Base-by-base conservation (phyloP, 1,284 basidiomycete species). In the Phlebopus sp. region DNA sequence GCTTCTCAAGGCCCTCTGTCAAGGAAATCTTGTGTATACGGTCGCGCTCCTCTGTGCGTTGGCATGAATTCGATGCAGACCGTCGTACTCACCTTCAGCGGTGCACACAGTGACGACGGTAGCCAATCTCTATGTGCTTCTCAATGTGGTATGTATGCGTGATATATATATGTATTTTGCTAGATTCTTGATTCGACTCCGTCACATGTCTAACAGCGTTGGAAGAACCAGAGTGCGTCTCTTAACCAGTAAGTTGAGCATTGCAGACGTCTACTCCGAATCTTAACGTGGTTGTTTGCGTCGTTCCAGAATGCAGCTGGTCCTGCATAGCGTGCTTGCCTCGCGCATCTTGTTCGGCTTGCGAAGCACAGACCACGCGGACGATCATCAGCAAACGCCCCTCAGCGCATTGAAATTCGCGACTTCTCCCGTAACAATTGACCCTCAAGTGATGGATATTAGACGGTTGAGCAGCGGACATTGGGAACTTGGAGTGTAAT, bases 241-340 rank as follows among this genome's bases (percentile, higher is more conserved):
- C 25, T 50, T 10, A 37, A 48, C 19, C 29, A 48, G 48, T 50
- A 30, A 41, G 48, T 11, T 5, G 4, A 17, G 13, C 14, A 30
- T 32, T n/a, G 27, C 27, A 9, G 8, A 29, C 27, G 27, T 29
- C 9, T 15, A 17, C 15, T 25, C 21, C 11, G 18, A n/a, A 21
- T 17, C 15, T n/a, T 21, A 21, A n/a, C 18, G 17, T 10, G 17
- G 27, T 14, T 8, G 7, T 9, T 13, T 44, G 15, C 19, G 17
- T 10, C 11, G 6, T 15, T 21, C 25, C n/a, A 47, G 47, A 9
- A 38, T 49, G 10, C 47, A 49, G 45, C 34, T 32, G 18, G 47
- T 46, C 21, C 35, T 49, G 13, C 47, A 49, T 19, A 36, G 47
- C 9, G 44, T 49, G 15, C 48, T 49, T 35, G 47, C 47, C 4